phyloP scores from a whole-genome alignment of 352 stramenopile species.

The Plasmopara halstedii region DNA sequence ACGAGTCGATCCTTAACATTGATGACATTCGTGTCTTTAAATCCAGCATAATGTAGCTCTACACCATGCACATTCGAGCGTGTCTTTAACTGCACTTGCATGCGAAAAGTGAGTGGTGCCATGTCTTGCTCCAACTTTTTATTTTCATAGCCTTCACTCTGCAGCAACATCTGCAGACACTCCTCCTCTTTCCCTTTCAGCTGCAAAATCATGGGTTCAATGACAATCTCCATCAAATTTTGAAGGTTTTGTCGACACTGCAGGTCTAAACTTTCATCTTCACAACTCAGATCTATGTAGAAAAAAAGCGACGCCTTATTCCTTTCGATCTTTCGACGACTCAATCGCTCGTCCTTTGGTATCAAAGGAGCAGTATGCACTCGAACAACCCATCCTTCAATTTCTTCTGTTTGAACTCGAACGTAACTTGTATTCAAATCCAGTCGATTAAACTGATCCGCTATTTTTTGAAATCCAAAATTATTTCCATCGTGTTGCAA shows the following conservation, averaged over 20 bases:
- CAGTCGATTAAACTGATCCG: conserved; percentile 73
- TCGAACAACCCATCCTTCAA: conserved; percentile 45
- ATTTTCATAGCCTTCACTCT: conserved; percentile 26
- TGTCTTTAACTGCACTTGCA: conserved; percentile 47
- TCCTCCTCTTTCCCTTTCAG: conserved; percentile 13
- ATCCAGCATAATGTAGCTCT: conserved; percentile 48
- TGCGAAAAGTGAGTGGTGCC: conserved; percentile 37
- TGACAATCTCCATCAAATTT: conserved; percentile 40
- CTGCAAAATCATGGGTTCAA: conserved; percentile 19
- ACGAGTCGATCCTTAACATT: conserved; percentile 70
- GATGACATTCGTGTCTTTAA: conserved; percentile 53
- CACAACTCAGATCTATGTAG: conserved; percentile 69
- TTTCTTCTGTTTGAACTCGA: conserved; percentile 18
- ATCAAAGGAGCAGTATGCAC: conserved; percentile 33
- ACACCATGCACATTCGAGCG: conserved; percentile 15
- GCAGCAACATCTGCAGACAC: conserved; percentile 38
- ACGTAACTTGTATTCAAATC: conserved; percentile 52
- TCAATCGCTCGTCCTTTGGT: conserved; percentile 36
- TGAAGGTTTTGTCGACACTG: conserved; percentile 43
- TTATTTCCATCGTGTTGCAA: conserved; percentile 54
- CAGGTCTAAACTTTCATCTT: conserved; percentile 48
- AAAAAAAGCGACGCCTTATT: conserved; percentile 77
- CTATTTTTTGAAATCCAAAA: conserved; percentile 53
- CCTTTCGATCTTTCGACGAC: conserved; percentile 21
- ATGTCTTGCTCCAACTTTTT: conserved; percentile 8